Evolutionary conservation across 306 rosid genomes (phyloP).

Genomic region (Sechiopsis laciniata): DNA sequence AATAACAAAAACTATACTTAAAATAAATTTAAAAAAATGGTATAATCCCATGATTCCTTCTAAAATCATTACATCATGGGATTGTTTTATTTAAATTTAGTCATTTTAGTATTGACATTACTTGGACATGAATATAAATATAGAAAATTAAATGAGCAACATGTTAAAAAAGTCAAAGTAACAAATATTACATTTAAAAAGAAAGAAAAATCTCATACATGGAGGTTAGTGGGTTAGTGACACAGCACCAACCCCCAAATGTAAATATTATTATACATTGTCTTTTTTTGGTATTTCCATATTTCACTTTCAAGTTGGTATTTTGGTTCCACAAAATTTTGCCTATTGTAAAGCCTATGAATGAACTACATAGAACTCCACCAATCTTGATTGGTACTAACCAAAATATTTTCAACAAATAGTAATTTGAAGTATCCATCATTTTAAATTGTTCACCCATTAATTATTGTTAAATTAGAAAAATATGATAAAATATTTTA

Average conservation of each 20-base stretch:
- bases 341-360: too few relatives aligned
- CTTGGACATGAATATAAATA: not conserved
- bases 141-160: not conserved
- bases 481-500: too few relatives aligned
- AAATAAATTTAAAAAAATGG: not conserved
- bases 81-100: not conserved
- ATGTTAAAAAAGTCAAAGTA: not conserved
- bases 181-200: not conserved
- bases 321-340: too few relatives aligned
- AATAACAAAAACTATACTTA: too few relatives aligned
- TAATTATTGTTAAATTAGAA: too few relatives aligned
- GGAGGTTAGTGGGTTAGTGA: constrained; percentile 1
- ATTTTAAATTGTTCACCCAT: too few relatives aligned
- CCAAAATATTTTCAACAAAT: too few relatives aligned
- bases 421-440: too few relatives aligned
- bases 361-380: too few relatives aligned
- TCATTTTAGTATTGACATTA: not conserved
- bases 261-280: not conserved
- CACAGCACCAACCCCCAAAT: constrained; percentile 16
- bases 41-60: not conserved
- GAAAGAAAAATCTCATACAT: not conserved
- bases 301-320: too few relatives aligned
- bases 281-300: too few relatives aligned
- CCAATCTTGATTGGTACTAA: too few relatives aligned
- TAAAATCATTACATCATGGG: not conserved